A percentile compares a stretch with the other conserved stretches of the same genome.
These are phyloP conservation scores for Elaeis guineensis DNA, from an alignment of 176 grass and related monocot species.

Conservation along the genomic window DNA sequence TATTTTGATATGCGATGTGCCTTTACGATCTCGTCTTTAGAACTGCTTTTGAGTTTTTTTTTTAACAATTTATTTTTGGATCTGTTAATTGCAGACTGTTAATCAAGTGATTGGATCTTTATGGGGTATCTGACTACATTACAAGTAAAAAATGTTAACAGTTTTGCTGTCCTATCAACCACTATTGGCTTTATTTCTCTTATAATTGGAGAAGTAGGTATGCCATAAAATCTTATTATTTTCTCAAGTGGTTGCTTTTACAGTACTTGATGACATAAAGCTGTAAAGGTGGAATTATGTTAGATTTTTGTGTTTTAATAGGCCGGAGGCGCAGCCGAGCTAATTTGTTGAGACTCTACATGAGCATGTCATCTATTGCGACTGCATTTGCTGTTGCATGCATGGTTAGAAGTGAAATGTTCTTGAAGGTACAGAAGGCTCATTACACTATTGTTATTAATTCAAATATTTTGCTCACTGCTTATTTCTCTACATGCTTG, in stretches of 20 bases:
- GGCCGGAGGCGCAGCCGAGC: conserved; percentile 48
- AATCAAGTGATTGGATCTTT: conserved; percentile 37
- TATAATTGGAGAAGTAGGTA: conserved; percentile 73
- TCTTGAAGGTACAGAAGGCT: conserved; percentile 46
- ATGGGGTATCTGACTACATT: conserved; percentile 34
- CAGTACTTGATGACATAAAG: neutral
- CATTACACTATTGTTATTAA: conserved; percentile 6
- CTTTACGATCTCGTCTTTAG: neutral
- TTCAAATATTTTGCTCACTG: conserved; percentile 9
- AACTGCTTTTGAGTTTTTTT: neutral
- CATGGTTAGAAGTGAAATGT: conserved; percentile 55
- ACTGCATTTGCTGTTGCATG: conserved; percentile 45
- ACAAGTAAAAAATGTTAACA: conserved; percentile 37
- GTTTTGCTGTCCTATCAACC: conserved; percentile 42
- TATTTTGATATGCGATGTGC: neutral
- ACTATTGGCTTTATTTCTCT: conserved; percentile 60
- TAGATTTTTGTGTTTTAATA: conserved; percentile 23
- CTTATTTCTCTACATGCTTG: neutral
- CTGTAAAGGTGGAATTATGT: neutral
- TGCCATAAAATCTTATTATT: neutral
- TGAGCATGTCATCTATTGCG: conserved; percentile 67
- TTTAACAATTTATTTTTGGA: neutral
- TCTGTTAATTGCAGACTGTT: conserved; percentile 32
- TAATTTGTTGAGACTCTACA: conserved; percentile 52
- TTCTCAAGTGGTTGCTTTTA: conserved; percentile 12